Conservation (phyloP, 169 alveolate genomes). For the Plasmodium billcollinsi region DNA sequence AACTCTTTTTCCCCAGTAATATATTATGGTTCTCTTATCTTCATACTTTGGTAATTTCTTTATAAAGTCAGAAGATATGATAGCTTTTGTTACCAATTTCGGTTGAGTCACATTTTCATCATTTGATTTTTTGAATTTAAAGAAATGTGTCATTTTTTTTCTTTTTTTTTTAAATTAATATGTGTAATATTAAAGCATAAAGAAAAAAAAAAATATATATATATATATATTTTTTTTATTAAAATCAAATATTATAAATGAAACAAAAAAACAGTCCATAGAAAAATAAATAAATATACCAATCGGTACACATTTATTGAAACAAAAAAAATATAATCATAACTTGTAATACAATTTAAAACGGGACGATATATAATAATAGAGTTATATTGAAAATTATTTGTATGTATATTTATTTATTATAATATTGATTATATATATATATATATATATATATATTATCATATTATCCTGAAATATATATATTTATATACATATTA, state of each 20-base stretch:
- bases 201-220: background rate
- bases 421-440: background rate
- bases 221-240: background rate
- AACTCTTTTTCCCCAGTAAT: constrained; percentile 76
- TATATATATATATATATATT: background rate
- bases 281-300: background rate
- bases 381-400: background rate
- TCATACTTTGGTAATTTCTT: constrained; percentile 74
- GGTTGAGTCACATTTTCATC: constrained; percentile 74
- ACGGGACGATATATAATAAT: background rate
- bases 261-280: constrained; percentile 3
- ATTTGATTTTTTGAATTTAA: constrained; percentile 53
- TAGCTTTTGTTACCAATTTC: constrained; percentile 71
- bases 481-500: too few relatives aligned
- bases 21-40: constrained; percentile 73
- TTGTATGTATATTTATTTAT: background rate
- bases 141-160: constrained; percentile 55
- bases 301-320: too few relatives aligned
- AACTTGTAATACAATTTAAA: background rate
- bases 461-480: background rate
- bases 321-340: background rate
- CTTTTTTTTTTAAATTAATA: background rate
- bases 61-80: constrained; percentile 65
- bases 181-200: background rate
- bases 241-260: too few relatives aligned